Conservation (phyloP, 371 early-diverging fungal genomes). For the Vairimorpha necatrix region DNA sequence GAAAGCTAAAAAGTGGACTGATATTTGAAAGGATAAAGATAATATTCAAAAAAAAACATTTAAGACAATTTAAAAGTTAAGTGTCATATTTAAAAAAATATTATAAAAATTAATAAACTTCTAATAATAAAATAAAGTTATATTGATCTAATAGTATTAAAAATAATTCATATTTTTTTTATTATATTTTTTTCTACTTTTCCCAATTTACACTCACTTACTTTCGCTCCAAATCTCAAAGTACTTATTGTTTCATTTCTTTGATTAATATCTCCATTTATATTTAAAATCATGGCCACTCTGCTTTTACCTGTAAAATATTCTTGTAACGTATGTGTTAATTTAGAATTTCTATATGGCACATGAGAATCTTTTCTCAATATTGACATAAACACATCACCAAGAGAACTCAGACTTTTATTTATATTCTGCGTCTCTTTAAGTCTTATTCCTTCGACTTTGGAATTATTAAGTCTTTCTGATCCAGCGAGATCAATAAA, state of each 20-base stretch:
- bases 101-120: neutral
- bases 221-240: slow-evolving; percentile 87
- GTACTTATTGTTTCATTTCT: slow-evolving; percentile 81
- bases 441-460: slow-evolving; percentile 79
- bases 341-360: slow-evolving; percentile 90
- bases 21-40: neutral
- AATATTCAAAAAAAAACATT: neutral
- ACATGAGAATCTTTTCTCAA: slow-evolving; percentile 71
- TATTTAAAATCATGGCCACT: slow-evolving; percentile 94
- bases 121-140: too few species aligned
- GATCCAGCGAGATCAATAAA: slow-evolving; percentile 98
- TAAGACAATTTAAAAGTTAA: neutral
- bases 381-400: slow-evolving; percentile 84
- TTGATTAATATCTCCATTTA: slow-evolving; percentile 72
- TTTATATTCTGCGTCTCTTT: slow-evolving; percentile 93
- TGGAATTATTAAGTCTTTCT: slow-evolving; percentile 80
- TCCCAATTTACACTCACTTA: slow-evolving; percentile 63
- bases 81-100: neutral
- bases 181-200: slow-evolving; percentile 20
- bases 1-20: neutral
- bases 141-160: too few species aligned
- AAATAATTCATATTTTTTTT: neutral
- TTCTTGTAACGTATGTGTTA: slow-evolving; percentile 83
- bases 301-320: slow-evolving; percentile 80
- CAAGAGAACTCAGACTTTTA: slow-evolving; percentile 78